Evolutionary conservation across 1,139 yeast species (phyloP), one percentile per base, ranked within the genome.

Genomic region (Taphrina flavorubra): DNA sequence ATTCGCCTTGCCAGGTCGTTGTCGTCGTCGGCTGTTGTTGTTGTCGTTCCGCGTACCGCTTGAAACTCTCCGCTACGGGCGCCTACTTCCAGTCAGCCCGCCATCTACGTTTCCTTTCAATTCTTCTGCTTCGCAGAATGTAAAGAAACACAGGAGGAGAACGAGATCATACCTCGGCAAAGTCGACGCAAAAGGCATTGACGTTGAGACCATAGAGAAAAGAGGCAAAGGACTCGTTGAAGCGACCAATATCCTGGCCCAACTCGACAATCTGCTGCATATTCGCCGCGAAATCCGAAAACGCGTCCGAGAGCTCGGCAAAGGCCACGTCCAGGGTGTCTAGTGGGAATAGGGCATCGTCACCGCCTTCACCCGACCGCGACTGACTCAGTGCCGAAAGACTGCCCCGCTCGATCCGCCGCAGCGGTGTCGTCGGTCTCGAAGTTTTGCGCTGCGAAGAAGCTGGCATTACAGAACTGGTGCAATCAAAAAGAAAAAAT

Each of bases 121-220:
- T 4, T 4, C 2, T 25, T 4, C 31, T 25, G 31, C 31, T 25
- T 25, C 31, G 31, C 31, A 25, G 31, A 25, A 25, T 25, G 4
- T n/a, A n/a, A 37, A 2, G 42, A 39, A 6, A 3, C 42, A 25
- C 31, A 25, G 31, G 31, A 4, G 31, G 31, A 25, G 4, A 4
- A 4, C 2, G 31, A 25, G 31, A 25, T 25, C 31, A 25, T 56
- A 72, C 80, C 72, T 83, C 85, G 16, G 77, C 76, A 72, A 86
- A 86, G 75, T 86, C 89, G 53, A 85, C 86, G 75, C 90, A 86
- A 85, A 89, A 87, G 77, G 88, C 87, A 68, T 88, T 86, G 77
- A 87, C 85, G 69, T 86, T 83, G 67, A 87, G 77, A 1, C 90
- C 89, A 73, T 86, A 86, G 70, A 87, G 75, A 70, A 87, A 85